Evolutionary conservation across 306 rosid genomes (phyloP).

Genomic region (Rosa persica): DNA sequence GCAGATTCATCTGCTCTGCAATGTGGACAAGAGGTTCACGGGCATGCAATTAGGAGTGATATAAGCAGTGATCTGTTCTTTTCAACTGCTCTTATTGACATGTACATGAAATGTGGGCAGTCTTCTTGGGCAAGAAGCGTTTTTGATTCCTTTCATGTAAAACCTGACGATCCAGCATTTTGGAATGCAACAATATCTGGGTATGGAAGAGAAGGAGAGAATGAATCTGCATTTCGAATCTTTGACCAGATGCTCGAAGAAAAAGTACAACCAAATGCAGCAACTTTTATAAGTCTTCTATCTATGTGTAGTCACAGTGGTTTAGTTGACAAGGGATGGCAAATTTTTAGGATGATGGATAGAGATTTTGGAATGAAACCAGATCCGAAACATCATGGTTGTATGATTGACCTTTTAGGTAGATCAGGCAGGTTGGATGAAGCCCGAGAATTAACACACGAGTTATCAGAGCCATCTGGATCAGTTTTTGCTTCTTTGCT

Average conservation of each 20-base stretch:
- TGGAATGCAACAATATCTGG: slow-evolving; percentile 80
- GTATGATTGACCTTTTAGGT: slow-evolving; percentile 71
- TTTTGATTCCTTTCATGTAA: slow-evolving; percentile 51
- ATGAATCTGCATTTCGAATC: slow-evolving; percentile 50
- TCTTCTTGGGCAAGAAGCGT: slow-evolving; percentile 45
- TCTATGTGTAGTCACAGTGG: slow-evolving; percentile 77
- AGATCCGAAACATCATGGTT: slow-evolving; percentile 51
- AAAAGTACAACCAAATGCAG: slow-evolving; percentile 53
- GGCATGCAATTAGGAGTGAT: slow-evolving; percentile 43
- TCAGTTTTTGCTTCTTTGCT: slow-evolving; percentile 68
- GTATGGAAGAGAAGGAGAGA: slow-evolving; percentile 68
- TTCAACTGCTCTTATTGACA: slow-evolving; percentile 61
- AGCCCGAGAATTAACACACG: slow-evolving; percentile 46
- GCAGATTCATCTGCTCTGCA: slow-evolving; percentile 47
- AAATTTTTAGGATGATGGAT: slow-evolving; percentile 55
- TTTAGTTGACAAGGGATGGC: slow-evolving; percentile 58
- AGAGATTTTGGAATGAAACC: slow-evolving; percentile 56
- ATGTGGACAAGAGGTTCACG: slow-evolving; percentile 65
- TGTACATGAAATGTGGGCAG: slow-evolving; percentile 73
- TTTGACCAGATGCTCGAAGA: slow-evolving; percentile 48
- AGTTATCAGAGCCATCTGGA: slow-evolving; percentile 52
- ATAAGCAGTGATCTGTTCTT: slow-evolving; percentile 46
- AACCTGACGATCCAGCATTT: slow-evolving; percentile 63
- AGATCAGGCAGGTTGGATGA: slow-evolving; percentile 58
- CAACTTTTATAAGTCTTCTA: slow-evolving; percentile 63